Evolutionary conservation across 2,329 filamentous ascomycete species (phyloP).

Genomic region (Cytospora chrysosperma): DNA sequence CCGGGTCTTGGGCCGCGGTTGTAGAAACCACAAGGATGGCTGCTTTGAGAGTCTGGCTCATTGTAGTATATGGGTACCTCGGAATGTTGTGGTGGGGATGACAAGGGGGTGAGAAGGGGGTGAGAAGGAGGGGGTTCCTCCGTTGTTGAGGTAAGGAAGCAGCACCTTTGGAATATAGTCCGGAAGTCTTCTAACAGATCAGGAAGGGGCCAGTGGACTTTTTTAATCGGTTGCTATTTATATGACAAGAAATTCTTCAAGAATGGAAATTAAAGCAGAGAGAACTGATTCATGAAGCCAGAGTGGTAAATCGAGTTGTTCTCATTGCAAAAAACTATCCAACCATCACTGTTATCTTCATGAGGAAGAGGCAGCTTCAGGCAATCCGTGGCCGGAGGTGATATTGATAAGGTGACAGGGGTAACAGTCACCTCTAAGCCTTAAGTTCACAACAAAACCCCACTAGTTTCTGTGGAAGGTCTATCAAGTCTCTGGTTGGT

Average conservation of each 20-base stretch:
- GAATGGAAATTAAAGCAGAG: no score
- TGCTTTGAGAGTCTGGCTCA: slow-evolving; percentile 54
- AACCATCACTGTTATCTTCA: background rate
- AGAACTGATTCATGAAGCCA: no score
- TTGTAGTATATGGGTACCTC: background rate
- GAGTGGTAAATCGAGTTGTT: no score
- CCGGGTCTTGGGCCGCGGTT: slow-evolving; percentile 77
- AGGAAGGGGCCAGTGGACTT: background rate
- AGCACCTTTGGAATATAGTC: background rate
- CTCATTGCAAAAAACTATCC: background rate
- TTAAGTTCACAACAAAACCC: slow-evolving; percentile 1
- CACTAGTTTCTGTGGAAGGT: slow-evolving; percentile 1
- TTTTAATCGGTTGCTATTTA: background rate
- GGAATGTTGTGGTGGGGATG: background rate
- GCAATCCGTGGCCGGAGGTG: background rate
- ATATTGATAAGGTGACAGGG: slow-evolving; percentile 9
- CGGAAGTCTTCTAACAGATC: background rate
- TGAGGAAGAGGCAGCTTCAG: background rate
- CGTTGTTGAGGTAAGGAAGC: background rate
- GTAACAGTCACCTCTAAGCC: background rate
- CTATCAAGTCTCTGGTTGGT: slow-evolving; percentile 5
- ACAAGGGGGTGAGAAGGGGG: no score
- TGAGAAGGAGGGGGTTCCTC: no score
- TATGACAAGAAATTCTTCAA: background rate
- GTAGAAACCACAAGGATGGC: slow-evolving; percentile 88